Conservation (phyloP, 495 filamentous ascomycete genomes). For the Eremomyces bilateralis region DNA sequence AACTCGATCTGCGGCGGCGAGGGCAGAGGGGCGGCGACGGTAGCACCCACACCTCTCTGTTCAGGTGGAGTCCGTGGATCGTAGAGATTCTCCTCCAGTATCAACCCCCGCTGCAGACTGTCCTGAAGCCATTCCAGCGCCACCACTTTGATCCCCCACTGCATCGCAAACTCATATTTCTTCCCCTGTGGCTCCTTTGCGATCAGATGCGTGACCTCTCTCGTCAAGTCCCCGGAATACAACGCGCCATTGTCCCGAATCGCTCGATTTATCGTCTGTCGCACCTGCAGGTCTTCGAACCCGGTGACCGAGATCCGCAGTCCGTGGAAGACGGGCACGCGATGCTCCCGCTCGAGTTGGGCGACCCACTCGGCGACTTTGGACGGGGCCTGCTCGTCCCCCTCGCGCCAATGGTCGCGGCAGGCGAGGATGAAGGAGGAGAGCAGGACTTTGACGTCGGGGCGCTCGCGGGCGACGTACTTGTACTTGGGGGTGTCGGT, state of each 20-base stretch:
- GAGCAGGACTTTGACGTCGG: constrained; percentile 61
- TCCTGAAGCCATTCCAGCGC: constrained; percentile 68
- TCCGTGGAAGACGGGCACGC: constrained; percentile 34
- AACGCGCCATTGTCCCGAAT: constrained; percentile 48
- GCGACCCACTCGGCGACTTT: no score
- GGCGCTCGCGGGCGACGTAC: constrained; percentile 74
- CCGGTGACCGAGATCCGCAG: constrained; percentile 76
- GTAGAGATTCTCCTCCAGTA: constrained; percentile 64
- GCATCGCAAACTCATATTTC: constrained; percentile 69
- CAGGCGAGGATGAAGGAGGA: constrained; percentile 72
- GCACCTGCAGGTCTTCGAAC: constrained; percentile 49
- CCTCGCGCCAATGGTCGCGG: constrained; percentile 59
- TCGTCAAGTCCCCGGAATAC: constrained; percentile 73
- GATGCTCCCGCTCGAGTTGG: constrained; percentile 38
- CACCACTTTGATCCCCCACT: constrained; percentile 60
- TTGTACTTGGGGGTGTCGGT: constrained; percentile 80
- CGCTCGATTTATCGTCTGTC: constrained; percentile 15
- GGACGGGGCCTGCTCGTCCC: constrained; percentile 59
- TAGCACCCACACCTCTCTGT: constrained; percentile 37
- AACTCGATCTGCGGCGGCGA: no score
- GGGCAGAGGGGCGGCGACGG: constrained; percentile 3
- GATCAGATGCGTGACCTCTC: constrained; percentile 66
- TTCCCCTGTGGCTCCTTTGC: constrained; percentile 55
- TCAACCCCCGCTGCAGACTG: constrained; percentile 79
- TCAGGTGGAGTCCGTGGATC: constrained; percentile 45